phyloP scores from a whole-genome alignment of 345 rosid genomes.

The Hevea brasiliensis region DNA sequence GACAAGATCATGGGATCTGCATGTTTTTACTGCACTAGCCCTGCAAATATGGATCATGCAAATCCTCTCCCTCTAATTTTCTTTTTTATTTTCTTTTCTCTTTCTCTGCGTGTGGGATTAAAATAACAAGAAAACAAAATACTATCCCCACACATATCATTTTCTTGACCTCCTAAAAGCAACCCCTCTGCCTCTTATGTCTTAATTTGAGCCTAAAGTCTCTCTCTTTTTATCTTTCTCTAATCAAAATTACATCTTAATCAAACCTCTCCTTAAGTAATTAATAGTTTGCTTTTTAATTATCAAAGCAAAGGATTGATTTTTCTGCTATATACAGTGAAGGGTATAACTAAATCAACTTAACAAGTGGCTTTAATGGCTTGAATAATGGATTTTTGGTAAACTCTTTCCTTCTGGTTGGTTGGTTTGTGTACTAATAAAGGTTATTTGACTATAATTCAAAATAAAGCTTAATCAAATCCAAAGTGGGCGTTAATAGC shows the following conservation, averaged over 20 bases:
- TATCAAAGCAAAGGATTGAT: background rate
- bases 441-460: background rate
- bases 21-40: constrained; percentile 32
- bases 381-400: background rate
- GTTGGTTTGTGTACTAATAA: constrained; percentile 9
- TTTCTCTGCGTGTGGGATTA: too few species aligned
- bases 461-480: too few species aligned
- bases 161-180: too few species aligned
- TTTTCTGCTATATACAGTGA: background rate
- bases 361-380: background rate
- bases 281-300: too few species aligned
- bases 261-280: background rate
- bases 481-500: too few species aligned
- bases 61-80: too few species aligned
- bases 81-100: too few species aligned
- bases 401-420: background rate
- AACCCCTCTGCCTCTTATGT: too few species aligned
- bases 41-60: constrained; percentile 5
- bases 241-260: constrained; percentile 2
- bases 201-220: too few species aligned
- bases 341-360: constrained; percentile 6
- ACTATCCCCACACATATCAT: too few species aligned
- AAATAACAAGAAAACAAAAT: too few species aligned
- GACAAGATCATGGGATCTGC: constrained; percentile 40
- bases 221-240: background rate